Percentiles rank a stretch among this genome's conserved stretches.
Evolutionary conservation across 139 green algal species (phyloP).

Genomic region (Chlamydomonas schloesseri): DNA sequence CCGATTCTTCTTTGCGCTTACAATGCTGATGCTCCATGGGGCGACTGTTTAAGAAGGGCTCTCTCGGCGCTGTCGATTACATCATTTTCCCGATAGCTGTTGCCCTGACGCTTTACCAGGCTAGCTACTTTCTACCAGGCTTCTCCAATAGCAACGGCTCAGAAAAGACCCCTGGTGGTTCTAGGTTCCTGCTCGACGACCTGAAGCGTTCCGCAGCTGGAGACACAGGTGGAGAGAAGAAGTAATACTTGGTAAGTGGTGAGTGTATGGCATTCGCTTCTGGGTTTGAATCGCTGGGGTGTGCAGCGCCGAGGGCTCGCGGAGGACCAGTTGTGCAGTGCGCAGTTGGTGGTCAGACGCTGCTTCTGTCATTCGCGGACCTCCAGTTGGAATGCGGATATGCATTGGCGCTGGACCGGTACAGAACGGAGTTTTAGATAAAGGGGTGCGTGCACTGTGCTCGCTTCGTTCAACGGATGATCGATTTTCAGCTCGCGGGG

Average conservation of each 20-base stretch:
- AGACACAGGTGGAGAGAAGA: background rate
- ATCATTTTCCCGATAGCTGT: constrained; percentile 30
- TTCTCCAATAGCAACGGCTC: background rate
- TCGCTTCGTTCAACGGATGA: no score
- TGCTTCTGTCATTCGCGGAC: no score
- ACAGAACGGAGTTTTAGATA: no score
- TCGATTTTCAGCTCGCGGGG: no score
- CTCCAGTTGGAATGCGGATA: background rate
- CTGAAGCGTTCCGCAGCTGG: background rate
- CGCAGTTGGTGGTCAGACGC: no score
- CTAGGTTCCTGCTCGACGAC: constrained; percentile 37
- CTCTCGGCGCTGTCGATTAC: constrained; percentile 1
- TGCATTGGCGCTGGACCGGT: no score
- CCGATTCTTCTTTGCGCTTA: background rate
- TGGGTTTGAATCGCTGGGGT: background rate
- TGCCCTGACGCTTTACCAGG: constrained; percentile 32
- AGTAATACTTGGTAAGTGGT: background rate
- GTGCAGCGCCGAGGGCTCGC: no score
- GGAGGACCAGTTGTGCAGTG: no score
- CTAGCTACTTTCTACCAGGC: background rate
- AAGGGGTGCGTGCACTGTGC: no score
- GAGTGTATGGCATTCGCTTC: background rate
- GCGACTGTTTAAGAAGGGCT: constrained; percentile 18
- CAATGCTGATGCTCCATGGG: constrained; percentile 22
- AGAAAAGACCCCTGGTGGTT: background rate